These are phyloP conservation scores for Ustilago vetiveriae DNA, from an alignment of 1,284 basidiomycete genomes.

Conservation along the genomic window DNA sequence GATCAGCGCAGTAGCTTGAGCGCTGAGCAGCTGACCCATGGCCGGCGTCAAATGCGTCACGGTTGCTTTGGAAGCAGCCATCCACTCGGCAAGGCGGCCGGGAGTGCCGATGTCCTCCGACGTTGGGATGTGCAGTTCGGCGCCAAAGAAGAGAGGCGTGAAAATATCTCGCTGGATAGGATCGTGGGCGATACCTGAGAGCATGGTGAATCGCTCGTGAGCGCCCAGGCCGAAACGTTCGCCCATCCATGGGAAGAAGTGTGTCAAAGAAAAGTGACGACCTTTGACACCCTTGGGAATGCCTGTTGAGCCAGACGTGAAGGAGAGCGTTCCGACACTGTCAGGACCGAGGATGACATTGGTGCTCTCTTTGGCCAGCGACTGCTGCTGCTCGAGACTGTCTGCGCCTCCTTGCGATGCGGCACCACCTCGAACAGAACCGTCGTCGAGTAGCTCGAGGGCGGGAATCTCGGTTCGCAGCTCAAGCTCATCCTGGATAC, in stretches of 20 bases:
- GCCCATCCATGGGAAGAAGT: slow-evolving; percentile 99
- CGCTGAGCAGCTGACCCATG: slow-evolving; percentile 98
- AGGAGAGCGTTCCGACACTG: slow-evolving; percentile 91
- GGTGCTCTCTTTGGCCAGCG: slow-evolving; percentile 71
- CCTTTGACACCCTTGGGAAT: slow-evolving; percentile 98
- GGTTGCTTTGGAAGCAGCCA: slow-evolving; percentile 81
- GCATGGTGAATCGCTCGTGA: slow-evolving; percentile 92
- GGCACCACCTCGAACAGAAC: slow-evolving; percentile 75
- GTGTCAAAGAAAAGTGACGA: slow-evolving; percentile 93
- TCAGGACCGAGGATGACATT: slow-evolving; percentile 90
- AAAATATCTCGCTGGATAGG: slow-evolving; percentile 99
- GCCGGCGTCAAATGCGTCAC: slow-evolving; percentile 92
- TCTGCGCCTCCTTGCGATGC: slow-evolving; percentile 52
- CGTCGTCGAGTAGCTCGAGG: slow-evolving; percentile 76
- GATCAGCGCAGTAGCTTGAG: slow-evolving; percentile 89
- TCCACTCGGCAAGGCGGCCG: slow-evolving; percentile 96
- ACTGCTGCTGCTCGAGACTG: slow-evolving; percentile 71
- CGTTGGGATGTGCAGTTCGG: slow-evolving; percentile 93
- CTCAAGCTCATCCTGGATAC: slow-evolving; percentile 78
- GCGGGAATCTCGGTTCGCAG: slow-evolving; percentile 94
- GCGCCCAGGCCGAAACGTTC: slow-evolving; percentile 81
- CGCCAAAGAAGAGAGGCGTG: slow-evolving; percentile 97
- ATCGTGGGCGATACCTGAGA: slow-evolving; percentile 98
- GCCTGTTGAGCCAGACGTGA: slow-evolving; percentile 97
- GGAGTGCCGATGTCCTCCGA: slow-evolving; percentile 97